Percentiles rank a stretch among this genome's conserved stretches.
phyloP scores from a whole-genome alignment of 2,329 filamentous ascomycete genomes.

The Phialocephala sp. region DNA sequence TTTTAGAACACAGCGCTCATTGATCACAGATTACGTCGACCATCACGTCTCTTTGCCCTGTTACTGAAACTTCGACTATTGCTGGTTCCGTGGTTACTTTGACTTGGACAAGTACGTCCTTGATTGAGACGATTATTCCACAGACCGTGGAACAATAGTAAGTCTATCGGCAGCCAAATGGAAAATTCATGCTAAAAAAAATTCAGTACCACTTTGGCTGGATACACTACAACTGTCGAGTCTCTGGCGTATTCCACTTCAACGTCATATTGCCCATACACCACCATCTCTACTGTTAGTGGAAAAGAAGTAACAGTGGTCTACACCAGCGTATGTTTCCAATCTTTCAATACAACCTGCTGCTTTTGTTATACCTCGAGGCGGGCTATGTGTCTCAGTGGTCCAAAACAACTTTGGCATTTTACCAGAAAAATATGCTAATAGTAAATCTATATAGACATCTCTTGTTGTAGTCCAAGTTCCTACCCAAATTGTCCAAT shows the following conservation, averaged over 20 bases:
- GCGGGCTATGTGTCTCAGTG: too few species aligned
- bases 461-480: conserved; percentile 34
- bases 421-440: too few species aligned
- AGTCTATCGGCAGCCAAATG: conserved; percentile 9
- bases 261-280: conserved; percentile 53
- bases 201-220: conserved; percentile 17
- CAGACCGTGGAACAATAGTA: conserved; percentile 29
- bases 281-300: conserved; percentile 50
- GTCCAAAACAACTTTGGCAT: too few species aligned
- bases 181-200: not conserved
- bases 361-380: too few species aligned
- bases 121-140: conserved; percentile 32
- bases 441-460: conserved; percentile 25
- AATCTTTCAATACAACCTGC: too few species aligned
- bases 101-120: conserved; percentile 35
- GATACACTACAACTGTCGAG: conserved; percentile 35
- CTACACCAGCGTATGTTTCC: conserved; percentile 24
- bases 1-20: not conserved
- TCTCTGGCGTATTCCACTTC: conserved; percentile 41
- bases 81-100: conserved; percentile 45
- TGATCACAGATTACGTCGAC: conserved; percentile 13
- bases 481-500: conserved; percentile 41
- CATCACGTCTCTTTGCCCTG: conserved; percentile 51
- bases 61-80: conserved; percentile 49
- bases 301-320: conserved; percentile 48